Evolutionary conservation across 345 rosid species (phyloP), one percentile per base, ranked within the genome.

Genomic region (Psidium guajava): DNA sequence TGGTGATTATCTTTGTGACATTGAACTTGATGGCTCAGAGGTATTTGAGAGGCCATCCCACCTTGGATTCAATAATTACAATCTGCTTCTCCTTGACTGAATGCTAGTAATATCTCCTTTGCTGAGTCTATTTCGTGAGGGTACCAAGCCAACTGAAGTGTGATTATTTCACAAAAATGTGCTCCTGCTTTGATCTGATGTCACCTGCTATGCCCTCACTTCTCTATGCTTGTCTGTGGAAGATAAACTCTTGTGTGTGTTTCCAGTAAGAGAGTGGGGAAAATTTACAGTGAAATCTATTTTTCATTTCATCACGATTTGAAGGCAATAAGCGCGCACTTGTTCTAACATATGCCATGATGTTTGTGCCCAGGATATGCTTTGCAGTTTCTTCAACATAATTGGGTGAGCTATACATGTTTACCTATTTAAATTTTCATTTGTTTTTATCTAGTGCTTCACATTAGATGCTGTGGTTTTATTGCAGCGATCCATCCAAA

Each of bases 311-410:
- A 69, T 32, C 47, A 18, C 18, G 25, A 69, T 69, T 22, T 11
- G 21, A 54, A 52, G 42, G 54, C 36, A 47, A 36, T 16, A 82
- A 52, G 54, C 28, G 28, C 54, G 1, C 54, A 16, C 51, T 59
- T 10, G 54, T 58, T 58, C 52, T 40, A 59, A 40, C 69, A 11
- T 27, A 64, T 21, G 24, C 61, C 82, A 42, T 82, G 24, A 27
- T 4, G 12, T 86, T 24, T 69, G 82, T 40, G 53, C 89, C 86
- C 97, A 96, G 99, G 98, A 97, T 89, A 95, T 97, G 98, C 95
- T 97, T 82, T 97, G 95, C 93, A 94, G 99, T 88, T 97, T 97
- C 95, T 95, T 97, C 94, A 86, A 90, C 91, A 94, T 97, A 53
- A 93, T 95, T 83, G 96, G 98, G 99, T 95, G 93, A 89, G 92